Evolutionary conservation across 768 basidiomycete genomes (phyloP).

Genomic region (Ramaria sp.): DNA sequence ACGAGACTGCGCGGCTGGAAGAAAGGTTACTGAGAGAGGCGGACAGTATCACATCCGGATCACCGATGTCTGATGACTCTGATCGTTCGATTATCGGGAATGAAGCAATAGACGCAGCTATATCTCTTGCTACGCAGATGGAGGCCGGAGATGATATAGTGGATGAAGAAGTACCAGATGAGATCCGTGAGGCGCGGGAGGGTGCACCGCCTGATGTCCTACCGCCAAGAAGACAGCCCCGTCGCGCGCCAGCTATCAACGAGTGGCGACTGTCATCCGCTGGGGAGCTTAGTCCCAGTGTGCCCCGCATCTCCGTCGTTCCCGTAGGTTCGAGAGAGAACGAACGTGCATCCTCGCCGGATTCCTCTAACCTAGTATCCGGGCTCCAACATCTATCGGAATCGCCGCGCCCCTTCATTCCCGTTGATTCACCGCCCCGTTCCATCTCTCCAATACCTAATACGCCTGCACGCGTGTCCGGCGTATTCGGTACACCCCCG

Average conservation of each 20-base stretch:
- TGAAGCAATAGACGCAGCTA: background rate
- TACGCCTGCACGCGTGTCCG: constrained; percentile 7
- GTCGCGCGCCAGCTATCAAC: background rate
- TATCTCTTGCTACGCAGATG: background rate
- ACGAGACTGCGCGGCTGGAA: background rate
- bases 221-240: background rate
- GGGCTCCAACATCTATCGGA: background rate
- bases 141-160: background rate
- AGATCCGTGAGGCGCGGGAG: background rate
- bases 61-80: background rate
- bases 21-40: constrained; percentile 2
- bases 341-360: background rate
- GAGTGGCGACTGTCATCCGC: background rate
- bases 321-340: background rate
- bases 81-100: background rate
- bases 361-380: background rate
- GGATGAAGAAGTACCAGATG: background rate
- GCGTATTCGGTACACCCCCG: background rate
- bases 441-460: constrained; percentile 5
- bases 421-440: background rate
- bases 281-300: background rate
- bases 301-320: background rate
- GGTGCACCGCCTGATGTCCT: background rate
- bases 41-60: background rate
- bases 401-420: background rate